Evolutionary conservation across 2,329 filamentous ascomycete species (phyloP).

Genomic region (Waltergamsia citrina): DNA sequence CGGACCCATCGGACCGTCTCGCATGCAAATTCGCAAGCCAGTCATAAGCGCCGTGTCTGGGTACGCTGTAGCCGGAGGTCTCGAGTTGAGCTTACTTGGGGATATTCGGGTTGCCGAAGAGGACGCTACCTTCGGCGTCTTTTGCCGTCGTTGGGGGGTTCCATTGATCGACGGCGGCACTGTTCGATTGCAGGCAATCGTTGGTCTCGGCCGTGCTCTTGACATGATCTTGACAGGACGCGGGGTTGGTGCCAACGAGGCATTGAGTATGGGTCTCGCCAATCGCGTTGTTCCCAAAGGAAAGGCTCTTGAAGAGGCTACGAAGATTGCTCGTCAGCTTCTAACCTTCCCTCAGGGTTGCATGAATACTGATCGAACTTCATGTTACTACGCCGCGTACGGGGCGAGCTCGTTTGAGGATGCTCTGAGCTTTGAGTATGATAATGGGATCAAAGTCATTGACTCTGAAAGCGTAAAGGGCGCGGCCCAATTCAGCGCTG

Average conservation of each 20-base stretch:
- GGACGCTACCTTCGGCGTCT: conserved; percentile 43
- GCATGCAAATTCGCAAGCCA: conserved; percentile 39
- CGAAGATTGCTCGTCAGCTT: conserved; percentile 33
- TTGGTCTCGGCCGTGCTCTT: conserved; percentile 42
- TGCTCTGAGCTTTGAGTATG: conserved; percentile 37
- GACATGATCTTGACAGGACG: conserved; percentile 49
- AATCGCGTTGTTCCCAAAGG: conserved; percentile 42
- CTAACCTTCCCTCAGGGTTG: conserved; percentile 40
- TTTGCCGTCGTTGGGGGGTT: conserved; percentile 34
- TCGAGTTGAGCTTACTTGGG: conserved; percentile 41
- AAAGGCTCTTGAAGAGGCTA: conserved; percentile 36
- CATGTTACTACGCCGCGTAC: conserved; percentile 39
- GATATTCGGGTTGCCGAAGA: conserved; percentile 45
- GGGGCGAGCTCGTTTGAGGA: conserved; percentile 37
- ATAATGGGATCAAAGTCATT: conserved; percentile 30
- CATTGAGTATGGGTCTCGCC: conserved; percentile 39
- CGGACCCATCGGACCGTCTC: conserved; percentile 42
- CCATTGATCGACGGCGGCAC: conserved; percentile 30
- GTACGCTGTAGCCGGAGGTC: conserved; percentile 41
- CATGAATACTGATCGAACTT: conserved; percentile 38
- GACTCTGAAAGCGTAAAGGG: conserved; percentile 26
- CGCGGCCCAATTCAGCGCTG: conserved; percentile 7
- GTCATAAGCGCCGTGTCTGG: conserved; percentile 41
- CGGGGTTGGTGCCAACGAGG: conserved; percentile 36
- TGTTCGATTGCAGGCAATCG: conserved; percentile 36